phyloP scores from a whole-genome alignment of 768 basidiomycete genomes.

The Mycena haematopus region DNA sequence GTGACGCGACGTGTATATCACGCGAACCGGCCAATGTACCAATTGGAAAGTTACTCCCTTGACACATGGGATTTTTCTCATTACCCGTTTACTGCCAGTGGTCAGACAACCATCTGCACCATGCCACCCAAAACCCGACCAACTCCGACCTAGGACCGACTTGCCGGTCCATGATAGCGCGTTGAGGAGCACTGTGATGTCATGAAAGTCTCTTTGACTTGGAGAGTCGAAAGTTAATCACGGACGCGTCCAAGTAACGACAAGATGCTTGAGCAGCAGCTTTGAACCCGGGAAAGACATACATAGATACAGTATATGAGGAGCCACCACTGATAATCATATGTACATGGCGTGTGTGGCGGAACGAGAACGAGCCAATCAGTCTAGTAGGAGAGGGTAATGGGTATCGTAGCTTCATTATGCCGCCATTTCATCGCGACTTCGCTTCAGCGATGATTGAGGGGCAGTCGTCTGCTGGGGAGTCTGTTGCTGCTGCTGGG shows the following conservation, averaged over 20 bases:
- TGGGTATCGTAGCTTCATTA: too few relatives aligned
- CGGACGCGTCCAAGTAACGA: neutral
- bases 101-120: too few relatives aligned
- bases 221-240: neutral
- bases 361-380: neutral
- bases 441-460: slow-evolving; percentile 38
- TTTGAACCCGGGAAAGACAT: neutral
- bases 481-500: slow-evolving; percentile 37
- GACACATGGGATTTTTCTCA: too few relatives aligned
- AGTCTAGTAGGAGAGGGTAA: slow-evolving; percentile 3
- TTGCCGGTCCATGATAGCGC: neutral
- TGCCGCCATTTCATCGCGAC: slow-evolving; percentile 39
- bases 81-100: too few relatives aligned
- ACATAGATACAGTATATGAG: slow-evolving; percentile 16
- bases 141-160: too few relatives aligned
- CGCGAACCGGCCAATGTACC: too few relatives aligned
- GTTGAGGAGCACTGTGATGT: neutral
- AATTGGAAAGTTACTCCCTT: too few relatives aligned
- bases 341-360: slow-evolving; percentile 16
- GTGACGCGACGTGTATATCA: too few relatives aligned
- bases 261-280: neutral
- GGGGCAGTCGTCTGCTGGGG: slow-evolving; percentile 33
- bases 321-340: neutral
- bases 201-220: neutral
- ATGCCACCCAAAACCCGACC: too few relatives aligned